These are phyloP conservation scores for Ceratocystis huliohia DNA, from an alignment of 2,329 filamentous ascomycete species.

Conservation along the genomic window DNA sequence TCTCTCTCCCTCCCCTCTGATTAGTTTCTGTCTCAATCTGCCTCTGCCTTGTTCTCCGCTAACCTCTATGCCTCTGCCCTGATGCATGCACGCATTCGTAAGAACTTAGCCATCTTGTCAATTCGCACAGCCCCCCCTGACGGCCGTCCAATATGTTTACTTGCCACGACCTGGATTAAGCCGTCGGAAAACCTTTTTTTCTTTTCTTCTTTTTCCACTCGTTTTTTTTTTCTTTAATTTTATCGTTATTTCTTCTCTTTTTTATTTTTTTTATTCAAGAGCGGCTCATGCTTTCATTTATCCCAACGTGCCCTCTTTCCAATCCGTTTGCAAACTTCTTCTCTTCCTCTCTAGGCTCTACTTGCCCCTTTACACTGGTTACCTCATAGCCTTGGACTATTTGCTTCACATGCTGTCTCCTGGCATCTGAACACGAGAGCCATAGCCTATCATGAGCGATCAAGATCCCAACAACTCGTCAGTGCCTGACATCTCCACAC, in stretches of 20 bases:
- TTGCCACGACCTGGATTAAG: neutral
- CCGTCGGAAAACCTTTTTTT: neutral
- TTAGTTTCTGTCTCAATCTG: neutral
- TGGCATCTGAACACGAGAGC: neutral
- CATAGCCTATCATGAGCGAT: constrained; percentile 15
- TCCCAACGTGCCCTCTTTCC: constrained; percentile 5
- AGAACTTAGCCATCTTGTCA: neutral
- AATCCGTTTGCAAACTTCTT: neutral
- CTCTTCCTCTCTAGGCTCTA: neutral
- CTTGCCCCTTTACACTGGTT: neutral
- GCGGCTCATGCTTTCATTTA: constrained; percentile 9
- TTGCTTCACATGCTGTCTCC: neutral
- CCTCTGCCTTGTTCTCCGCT: neutral
- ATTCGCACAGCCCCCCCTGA: neutral
- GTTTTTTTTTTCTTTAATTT: neutral
- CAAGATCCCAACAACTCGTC: constrained; percentile 10
- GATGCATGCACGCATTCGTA: neutral
- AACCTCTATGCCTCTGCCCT: neutral
- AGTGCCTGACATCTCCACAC: constrained; percentile 1
- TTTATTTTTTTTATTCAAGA: neutral
- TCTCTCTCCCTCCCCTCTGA: neutral
- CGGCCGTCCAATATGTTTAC: neutral
- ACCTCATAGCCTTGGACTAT: neutral
- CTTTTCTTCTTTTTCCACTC: neutral
- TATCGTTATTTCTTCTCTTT: neutral